Conservation (phyloP, 164 flowering plant genomes). For the Sedum album region DNA sequence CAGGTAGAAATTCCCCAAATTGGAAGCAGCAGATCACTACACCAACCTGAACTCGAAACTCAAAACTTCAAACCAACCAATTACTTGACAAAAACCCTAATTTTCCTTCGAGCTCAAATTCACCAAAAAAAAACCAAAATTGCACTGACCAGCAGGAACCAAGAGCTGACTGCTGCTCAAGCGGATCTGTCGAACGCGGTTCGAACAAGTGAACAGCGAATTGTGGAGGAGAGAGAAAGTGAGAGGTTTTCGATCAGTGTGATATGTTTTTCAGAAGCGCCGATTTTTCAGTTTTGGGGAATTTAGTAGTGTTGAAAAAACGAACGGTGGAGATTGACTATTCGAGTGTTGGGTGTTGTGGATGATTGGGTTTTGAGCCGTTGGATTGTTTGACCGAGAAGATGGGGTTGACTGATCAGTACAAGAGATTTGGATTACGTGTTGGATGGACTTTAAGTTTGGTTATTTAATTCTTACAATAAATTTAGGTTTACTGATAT, state of each 20-base stretch:
- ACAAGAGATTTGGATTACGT: too few species aligned
- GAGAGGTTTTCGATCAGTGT: not conserved
- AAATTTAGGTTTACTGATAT: too few species aligned
- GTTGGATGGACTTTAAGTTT: too few species aligned
- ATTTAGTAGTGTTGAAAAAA: not conserved
- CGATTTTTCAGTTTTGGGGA: not conserved
- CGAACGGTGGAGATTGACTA: not conserved
- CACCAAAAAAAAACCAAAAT: too few species aligned
- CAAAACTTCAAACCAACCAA: too few species aligned
- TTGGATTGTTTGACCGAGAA: constrained; percentile 1
- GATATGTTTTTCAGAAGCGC: not conserved
- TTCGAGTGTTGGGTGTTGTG: not conserved
- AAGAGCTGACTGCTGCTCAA: not conserved
- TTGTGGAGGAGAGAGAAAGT: constrained; percentile 2
- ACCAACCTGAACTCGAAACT: too few species aligned
- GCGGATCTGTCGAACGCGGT: not conserved
- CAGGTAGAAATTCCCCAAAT: too few species aligned
- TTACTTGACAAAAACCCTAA: too few species aligned
- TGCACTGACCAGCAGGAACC: too few species aligned
- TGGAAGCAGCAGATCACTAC: too few species aligned
- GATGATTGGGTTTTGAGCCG: not conserved
- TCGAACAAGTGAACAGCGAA: not conserved
- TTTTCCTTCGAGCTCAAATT: too few species aligned
- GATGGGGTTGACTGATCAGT: constrained; percentile 1
- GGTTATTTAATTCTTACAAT: too few species aligned